These are phyloP conservation scores for Aureobasidium sp. DNA, from an alignment of 2,329 filamentous ascomycete species.

Conservation along the genomic window DNA sequence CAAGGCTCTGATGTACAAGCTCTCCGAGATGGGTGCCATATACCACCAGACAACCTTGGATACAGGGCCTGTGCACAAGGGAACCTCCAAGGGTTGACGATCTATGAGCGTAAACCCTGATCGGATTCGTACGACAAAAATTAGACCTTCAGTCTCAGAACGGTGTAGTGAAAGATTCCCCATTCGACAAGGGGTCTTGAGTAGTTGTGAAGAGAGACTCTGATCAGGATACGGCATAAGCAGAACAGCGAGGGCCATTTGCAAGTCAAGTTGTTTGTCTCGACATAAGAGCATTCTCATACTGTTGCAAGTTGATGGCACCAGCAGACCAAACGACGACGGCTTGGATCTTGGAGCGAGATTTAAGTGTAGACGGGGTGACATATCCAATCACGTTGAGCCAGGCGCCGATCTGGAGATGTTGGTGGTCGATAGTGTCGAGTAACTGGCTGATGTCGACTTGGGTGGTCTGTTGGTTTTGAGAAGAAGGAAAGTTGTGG, in stretches of 20 bases:
- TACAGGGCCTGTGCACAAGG: not conserved
- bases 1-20: not conserved
- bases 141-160: too few species aligned
- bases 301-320: conserved; percentile 62
- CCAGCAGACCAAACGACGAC: conserved; percentile 72
- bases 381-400: conserved; percentile 77
- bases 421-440: conserved; percentile 53
- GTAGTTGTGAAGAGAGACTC: too few species aligned
- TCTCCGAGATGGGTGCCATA: not conserved
- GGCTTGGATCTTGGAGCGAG: conserved; percentile 57
- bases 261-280: not conserved
- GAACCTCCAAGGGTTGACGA: not conserved
- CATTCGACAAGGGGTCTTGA: too few species aligned
- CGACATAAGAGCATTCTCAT: conserved; percentile 52
- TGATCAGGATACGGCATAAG: too few species aligned
- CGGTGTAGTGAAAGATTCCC: too few species aligned
- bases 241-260: not conserved
- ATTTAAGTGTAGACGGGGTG: not conserved
- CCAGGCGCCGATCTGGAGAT: conserved; percentile 72
- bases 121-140: not conserved
- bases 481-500: conserved; percentile 53
- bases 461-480: conserved; percentile 14
- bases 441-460: conserved; percentile 63
- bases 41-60: not conserved
- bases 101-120: not conserved